Evolutionary conservation across 768 basidiomycete species (phyloP), one percentile per base, ranked within the genome.

Genomic region (Amanita inopinata): DNA sequence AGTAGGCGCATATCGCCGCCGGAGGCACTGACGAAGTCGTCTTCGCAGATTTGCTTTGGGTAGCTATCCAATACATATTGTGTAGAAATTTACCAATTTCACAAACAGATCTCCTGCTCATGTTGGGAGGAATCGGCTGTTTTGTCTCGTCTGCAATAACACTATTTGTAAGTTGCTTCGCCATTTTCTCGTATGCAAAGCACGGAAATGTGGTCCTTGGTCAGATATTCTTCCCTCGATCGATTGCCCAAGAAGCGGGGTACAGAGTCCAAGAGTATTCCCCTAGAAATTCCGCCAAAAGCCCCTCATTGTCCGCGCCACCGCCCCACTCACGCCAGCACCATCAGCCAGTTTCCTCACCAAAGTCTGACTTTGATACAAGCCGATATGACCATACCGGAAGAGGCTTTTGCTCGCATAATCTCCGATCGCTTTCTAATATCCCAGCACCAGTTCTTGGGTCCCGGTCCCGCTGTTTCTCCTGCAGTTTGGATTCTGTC

Each of bases 131-230:
- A 12, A 70, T 89, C 22, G 86, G 86, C 10, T 80, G 80, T 51
- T 78, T 88, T 53, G 68, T 85, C 15, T 89, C 86, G 3, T 86
- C 86, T 18, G 76, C 77, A 12, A 83, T 89, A 17, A 90, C 87
- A 3, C 67, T 90, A 23, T 67, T 89, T 23, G 86, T 86, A 53
- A 53, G 78, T 59, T 17, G 20, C 42, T 19, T 45, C 5, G 37
- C 34, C 20, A 30, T 14, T 22, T 17, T 28, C 18, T 38, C 36
- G 10, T 17, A 33, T 25, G 15, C 15, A 47, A 38, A 17, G 23
- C 31, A 14, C 27, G 40, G 46, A 53, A 7, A 22, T 22, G n/a
- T n/a, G n/a, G n/a, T n/a, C n/a, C 33, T 8, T 36, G 35, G 12
- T 6, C 36, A 84, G 82, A 72, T 86, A 32, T 86, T 86, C 63